Evolutionary conservation across 768 basidiomycete species (phyloP), one percentile per base, ranked within the genome.

Genomic region (Pulveroboletus ravenelii): DNA sequence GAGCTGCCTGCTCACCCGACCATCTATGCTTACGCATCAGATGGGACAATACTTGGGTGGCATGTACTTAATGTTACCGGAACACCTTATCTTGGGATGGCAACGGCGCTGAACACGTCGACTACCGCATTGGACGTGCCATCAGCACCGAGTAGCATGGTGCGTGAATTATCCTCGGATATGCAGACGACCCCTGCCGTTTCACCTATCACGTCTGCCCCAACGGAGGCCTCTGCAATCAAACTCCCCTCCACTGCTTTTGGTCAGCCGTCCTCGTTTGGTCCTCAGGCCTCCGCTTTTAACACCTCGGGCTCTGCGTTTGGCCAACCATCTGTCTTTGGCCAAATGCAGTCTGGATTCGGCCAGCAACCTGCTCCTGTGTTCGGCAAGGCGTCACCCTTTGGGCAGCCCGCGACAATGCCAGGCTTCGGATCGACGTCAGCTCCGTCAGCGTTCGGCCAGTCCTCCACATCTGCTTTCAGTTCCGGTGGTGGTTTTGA

Each of bases 11-110:
- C 78, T 10, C 74, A 74, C 12, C 89, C 89, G 0, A 72, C 89
- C 48, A 68, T 89, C 66, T 89, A 82, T 62, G 83, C 80, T 3
- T 90, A 87, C 65, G 75, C 87, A 10, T 88, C 82, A 47, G 89
- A 92, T 60, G 89, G 89, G 17, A 87, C 87, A 0, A 48, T 92
- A 20, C 77, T 82, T 42, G 89, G 74, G 4, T 92, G 89, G 87
- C 73, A 82, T 62, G 61, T 86, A 18, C 78, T 87, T 34, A 80
- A 85, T 60, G 70, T 73, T 8, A 77, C 75, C 37, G 75, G 72
- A 1, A 65, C 57, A 15, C 70, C 76, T 8, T 90, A 89, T 60
- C 69, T 74, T 37, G 80, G 80, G 27, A 80, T 89, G 75, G 61
- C 75, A 6, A 59, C 66, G 9, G 29, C 41, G 20, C 34, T 62